phyloP scores from a whole-genome alignment of 2,329 filamentous ascomycete genomes.

The Alternaria metachromatica region DNA sequence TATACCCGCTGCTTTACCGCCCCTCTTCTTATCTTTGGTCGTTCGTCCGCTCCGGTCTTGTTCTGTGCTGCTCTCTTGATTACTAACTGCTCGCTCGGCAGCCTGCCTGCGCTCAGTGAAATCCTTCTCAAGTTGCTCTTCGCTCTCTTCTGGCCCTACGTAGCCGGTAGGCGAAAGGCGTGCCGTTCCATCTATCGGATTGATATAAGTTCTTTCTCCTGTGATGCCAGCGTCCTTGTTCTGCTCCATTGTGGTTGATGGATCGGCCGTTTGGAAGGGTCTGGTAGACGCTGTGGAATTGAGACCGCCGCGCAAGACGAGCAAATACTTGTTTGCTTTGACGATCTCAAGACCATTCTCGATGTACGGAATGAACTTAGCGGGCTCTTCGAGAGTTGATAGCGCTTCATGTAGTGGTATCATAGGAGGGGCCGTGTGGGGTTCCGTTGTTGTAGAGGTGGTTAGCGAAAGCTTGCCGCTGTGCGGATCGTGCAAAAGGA shows the following conservation, averaged over 20 bases:
- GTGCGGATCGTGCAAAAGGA: constrained; percentile 36
- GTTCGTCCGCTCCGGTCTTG: constrained; percentile 3
- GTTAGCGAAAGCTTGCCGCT: constrained; percentile 34
- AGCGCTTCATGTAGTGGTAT: constrained; percentile 41
- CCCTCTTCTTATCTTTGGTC: constrained; percentile 11
- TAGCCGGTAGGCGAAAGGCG: constrained; percentile 44
- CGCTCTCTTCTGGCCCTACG: constrained; percentile 35
- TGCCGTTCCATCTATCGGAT: constrained; percentile 47
- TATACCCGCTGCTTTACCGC: constrained; percentile 26
- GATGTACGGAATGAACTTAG: constrained; percentile 42
- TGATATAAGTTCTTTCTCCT: constrained; percentile 18
- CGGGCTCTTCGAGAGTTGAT: constrained; percentile 31
- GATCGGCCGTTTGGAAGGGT: constrained; percentile 11
- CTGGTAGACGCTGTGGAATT: constrained; percentile 12
- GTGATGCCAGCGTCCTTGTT: neutral
- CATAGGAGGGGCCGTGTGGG: constrained; percentile 19
- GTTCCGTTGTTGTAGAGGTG: constrained; percentile 27
- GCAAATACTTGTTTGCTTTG: constrained; percentile 37
- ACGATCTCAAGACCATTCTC: constrained; percentile 35
- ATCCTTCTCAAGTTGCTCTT: constrained; percentile 27
- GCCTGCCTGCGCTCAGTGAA: constrained; percentile 34
- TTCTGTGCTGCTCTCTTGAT: neutral
- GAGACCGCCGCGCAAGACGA: constrained; percentile 35
- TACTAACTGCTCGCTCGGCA: constrained; percentile 15
- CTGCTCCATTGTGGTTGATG: neutral